Evolutionary conservation across 495 filamentous ascomycete genomes (phyloP).

Genomic region (Aspergillus saccharolyticus): DNA sequence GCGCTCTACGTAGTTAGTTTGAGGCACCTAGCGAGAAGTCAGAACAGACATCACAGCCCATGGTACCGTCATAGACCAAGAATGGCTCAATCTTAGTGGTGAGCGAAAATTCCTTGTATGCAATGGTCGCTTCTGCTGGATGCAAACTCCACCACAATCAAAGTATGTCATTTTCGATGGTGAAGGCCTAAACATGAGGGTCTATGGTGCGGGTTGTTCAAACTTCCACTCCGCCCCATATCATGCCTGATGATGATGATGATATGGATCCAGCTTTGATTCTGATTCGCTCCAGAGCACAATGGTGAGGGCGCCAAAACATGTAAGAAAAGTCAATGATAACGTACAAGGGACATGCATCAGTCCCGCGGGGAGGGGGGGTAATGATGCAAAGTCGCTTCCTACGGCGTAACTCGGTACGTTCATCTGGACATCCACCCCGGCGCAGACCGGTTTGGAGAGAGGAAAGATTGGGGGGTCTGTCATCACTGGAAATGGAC

Average conservation of each 20-base stretch:
- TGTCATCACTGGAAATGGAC: not conserved
- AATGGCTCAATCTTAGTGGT: slow-evolving; percentile 7
- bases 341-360: slow-evolving; percentile 10
- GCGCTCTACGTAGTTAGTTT: not conserved
- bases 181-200: not conserved
- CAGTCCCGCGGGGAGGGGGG: slow-evolving; percentile 4
- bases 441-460: not conserved
- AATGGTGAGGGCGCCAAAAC: slow-evolving; percentile 8
- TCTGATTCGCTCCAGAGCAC: slow-evolving; percentile 9
- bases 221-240: not conserved
- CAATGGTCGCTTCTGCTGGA: not conserved
- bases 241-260: slow-evolving; percentile 2
- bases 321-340: slow-evolving; percentile 8
- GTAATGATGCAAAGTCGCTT: not conserved
- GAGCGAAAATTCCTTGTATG: not conserved
- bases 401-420: not conserved
- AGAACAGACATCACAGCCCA: slow-evolving; percentile 11
- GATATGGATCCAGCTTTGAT: not conserved
- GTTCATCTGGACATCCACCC: not conserved
- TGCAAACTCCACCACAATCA: slow-evolving; percentile 13
- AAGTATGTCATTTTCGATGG: slow-evolving; percentile 6
- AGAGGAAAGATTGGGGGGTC: not conserved
- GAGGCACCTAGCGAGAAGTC: not conserved
- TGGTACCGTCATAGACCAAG: slow-evolving; percentile 18
- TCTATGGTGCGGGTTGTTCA: not conserved